Evolutionary conservation across 2,329 filamentous ascomycete genomes (phyloP).

Genomic region (Phaeosphaeria sp.): DNA sequence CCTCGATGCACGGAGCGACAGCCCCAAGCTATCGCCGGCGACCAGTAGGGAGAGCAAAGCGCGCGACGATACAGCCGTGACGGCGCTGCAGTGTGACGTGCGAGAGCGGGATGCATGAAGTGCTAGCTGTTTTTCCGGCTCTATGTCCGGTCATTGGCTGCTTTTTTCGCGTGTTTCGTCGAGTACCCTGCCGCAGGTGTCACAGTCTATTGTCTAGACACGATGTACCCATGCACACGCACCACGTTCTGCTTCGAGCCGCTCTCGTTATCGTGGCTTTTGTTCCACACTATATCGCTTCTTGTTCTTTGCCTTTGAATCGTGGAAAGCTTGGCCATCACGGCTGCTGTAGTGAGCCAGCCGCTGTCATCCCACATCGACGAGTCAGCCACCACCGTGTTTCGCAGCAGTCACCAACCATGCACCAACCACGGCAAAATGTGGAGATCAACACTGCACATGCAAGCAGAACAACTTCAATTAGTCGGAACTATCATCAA

Average conservation of each 20-base stretch:
- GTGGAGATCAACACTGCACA: constrained; percentile 3
- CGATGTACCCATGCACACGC: constrained; percentile 2
- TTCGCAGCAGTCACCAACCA: constrained; percentile 2
- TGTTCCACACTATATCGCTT: not conserved
- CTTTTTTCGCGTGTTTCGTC: constrained; percentile 1
- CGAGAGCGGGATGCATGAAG: constrained; percentile 14
- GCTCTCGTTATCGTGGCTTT: not conserved
- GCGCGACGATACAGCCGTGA: constrained; percentile 19
- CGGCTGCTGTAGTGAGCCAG: not conserved
- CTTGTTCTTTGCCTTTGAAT: not conserved
- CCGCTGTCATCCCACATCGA: not conserved
- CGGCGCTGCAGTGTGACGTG: constrained; percentile 1
- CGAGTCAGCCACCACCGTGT: not conserved
- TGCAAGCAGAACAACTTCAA: not conserved
- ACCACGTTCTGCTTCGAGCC: constrained; percentile 1
- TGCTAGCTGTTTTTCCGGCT: constrained; percentile 1
- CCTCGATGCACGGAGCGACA: constrained; percentile 12
- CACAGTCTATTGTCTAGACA: not conserved
- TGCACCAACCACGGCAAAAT: not conserved
- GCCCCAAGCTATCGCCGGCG: constrained; percentile 18
- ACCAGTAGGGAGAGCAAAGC: constrained; percentile 19
- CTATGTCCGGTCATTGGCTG: not conserved
- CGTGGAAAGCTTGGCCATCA: not conserved
- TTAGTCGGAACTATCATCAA: not conserved
- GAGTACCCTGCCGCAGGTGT: constrained; percentile 1